Conservation (phyloP, 2,329 filamentous ascomycete genomes). For the Thielaviopsis populi region DNA sequence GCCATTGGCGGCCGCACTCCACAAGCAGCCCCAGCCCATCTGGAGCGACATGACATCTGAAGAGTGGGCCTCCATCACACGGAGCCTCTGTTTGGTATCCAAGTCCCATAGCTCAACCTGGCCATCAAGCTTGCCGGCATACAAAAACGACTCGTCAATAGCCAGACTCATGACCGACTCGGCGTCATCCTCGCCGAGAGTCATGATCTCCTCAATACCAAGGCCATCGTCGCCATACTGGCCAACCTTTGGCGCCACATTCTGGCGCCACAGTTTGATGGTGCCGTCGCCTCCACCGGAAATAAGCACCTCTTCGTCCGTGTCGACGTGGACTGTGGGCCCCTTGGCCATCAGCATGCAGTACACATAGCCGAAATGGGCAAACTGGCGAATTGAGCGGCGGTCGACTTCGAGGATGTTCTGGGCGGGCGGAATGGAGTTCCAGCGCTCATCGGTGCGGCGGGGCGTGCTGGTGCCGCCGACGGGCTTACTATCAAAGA, state of each 20-base stretch:
- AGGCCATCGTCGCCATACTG: slow-evolving; percentile 27
- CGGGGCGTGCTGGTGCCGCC: slow-evolving; percentile 67
- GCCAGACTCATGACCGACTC: slow-evolving; percentile 61
- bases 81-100: slow-evolving; percentile 78
- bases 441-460: slow-evolving; percentile 45
- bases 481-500: slow-evolving; percentile 83
- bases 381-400: slow-evolving; percentile 70
- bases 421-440: slow-evolving; percentile 37
- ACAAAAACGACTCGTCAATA: slow-evolving; percentile 81
- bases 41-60: slow-evolving; percentile 77
- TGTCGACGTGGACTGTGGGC: slow-evolving; percentile 48
- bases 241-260: slow-evolving; percentile 17
- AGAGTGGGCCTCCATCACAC: slow-evolving; percentile 67
- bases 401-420: slow-evolving; percentile 64
- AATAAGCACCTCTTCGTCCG: slow-evolving; percentile 66
- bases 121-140: slow-evolving; percentile 75
- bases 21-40: slow-evolving; percentile 71
- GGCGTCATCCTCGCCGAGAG: slow-evolving; percentile 44
- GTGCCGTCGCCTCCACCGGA: slow-evolving; percentile 88
- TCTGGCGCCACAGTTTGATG: slow-evolving; percentile 81
- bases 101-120: slow-evolving; percentile 94
- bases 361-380: slow-evolving; percentile 90
- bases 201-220: slow-evolving; percentile 55
- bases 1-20: slow-evolving; percentile 83
- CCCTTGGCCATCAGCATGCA: slow-evolving; percentile 81